These are phyloP conservation scores for Penicillium nordicum DNA, from an alignment of 2,329 filamentous ascomycete genomes.

Conservation along the genomic window DNA sequence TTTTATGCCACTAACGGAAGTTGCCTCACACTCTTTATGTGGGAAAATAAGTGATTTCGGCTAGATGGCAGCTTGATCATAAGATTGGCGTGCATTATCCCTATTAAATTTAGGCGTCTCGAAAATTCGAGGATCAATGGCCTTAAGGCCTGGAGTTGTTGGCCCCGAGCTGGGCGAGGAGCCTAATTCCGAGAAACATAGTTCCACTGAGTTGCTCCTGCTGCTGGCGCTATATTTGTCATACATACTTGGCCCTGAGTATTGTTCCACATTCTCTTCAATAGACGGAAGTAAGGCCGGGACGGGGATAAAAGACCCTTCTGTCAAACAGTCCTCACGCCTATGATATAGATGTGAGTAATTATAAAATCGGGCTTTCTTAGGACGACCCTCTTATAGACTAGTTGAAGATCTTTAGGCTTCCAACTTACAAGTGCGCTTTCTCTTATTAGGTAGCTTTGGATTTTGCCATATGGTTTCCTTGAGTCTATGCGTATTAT, in stretches of 20 bases:
- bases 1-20: not conserved
- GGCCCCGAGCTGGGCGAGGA: not conserved
- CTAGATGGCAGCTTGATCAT: not conserved
- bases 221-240: not conserved
- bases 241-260: not conserved
- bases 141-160: not conserved
- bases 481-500: not conserved
- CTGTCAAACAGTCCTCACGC: not conserved
- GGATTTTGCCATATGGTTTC: not conserved
- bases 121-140: not conserved
- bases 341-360: not conserved
- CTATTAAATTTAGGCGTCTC: not conserved
- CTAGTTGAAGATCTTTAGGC: not conserved
- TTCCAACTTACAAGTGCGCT: not conserved
- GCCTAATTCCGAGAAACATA: not conserved
- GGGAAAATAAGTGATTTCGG: not conserved
- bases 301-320: not conserved
- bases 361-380: not conserved
- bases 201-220: not conserved
- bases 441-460: not conserved
- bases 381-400: too few relatives aligned
- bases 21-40: not conserved
- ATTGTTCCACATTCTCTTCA: not conserved
- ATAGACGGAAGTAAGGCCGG: not conserved
- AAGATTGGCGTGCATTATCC: not conserved